Evolutionary conservation across 768 basidiomycete species (phyloP).

Genomic region (Suillus cothurnatus): DNA sequence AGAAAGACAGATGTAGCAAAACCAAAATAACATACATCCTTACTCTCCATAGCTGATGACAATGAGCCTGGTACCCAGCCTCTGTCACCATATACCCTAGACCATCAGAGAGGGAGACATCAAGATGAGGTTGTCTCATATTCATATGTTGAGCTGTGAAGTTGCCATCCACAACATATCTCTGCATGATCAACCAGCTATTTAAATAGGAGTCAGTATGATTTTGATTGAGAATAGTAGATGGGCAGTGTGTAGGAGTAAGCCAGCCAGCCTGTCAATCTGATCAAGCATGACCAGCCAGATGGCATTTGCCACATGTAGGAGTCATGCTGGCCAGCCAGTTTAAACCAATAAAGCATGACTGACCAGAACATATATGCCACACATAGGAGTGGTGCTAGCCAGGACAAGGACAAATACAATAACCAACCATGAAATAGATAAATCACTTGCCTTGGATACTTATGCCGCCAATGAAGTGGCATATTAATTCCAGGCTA

Average conservation of each 20-base stretch:
- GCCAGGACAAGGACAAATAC: neutral
- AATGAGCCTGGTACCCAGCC: slow-evolving; percentile 26
- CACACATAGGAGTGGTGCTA: neutral
- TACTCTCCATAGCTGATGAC: neutral
- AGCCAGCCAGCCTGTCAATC: too few species aligned
- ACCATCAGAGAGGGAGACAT: slow-evolving; percentile 31
- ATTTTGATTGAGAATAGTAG: too few species aligned
- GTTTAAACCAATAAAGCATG: too few species aligned
- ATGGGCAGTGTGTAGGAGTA: too few species aligned
- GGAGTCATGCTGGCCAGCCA: too few species aligned
- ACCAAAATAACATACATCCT: slow-evolving; percentile 10
- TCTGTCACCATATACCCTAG: slow-evolving; percentile 27
- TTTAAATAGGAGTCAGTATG: too few species aligned
- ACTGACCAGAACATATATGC: too few species aligned
- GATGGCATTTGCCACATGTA: too few species aligned
- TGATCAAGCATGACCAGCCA: too few species aligned
- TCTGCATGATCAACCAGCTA: neutral
- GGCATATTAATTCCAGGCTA: slow-evolving; percentile 30
- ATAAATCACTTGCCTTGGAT: slow-evolving; percentile 7
- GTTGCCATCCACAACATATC: too few species aligned
- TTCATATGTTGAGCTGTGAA: too few species aligned
- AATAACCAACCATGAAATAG: neutral
- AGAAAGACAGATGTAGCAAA: too few species aligned
- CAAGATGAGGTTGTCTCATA: slow-evolving; percentile 23
- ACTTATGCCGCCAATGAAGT: slow-evolving; percentile 19